Percentiles rank a stretch among this genome's conserved stretches.
Conservation (phyloP, 805 yeast genomes). For the Wickerhamomyces xylosicus region DNA sequence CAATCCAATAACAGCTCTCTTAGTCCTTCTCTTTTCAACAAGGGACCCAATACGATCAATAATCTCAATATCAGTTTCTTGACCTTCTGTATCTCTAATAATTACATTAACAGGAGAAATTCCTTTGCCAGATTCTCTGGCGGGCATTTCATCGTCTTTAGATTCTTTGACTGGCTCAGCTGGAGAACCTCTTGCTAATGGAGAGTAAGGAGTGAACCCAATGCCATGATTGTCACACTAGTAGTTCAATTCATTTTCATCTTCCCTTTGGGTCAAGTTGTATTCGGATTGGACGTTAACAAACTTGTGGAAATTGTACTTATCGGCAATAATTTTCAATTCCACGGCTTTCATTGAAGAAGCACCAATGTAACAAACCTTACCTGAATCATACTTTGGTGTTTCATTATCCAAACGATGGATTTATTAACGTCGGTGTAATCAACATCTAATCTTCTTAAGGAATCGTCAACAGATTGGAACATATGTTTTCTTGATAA, state of each 20-base stretch:
- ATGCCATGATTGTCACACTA: slow-evolving; percentile 40
- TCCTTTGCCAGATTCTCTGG: slow-evolving; percentile 6
- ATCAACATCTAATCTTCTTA: slow-evolving; percentile 31
- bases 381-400: slow-evolving; percentile 31
- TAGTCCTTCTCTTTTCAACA: slow-evolving; percentile 32
- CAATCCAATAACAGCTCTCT: too few relatives aligned
- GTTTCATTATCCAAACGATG: slow-evolving; percentile 36
- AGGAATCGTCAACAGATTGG: slow-evolving; percentile 25
- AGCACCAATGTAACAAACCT: slow-evolving; percentile 47
- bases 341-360: slow-evolving; percentile 42
- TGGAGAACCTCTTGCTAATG: too few relatives aligned
- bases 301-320: slow-evolving; percentile 44
- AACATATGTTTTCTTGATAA: too few relatives aligned
- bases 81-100: too few relatives aligned
- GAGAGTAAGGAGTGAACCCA: slow-evolving; percentile 51
- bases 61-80: slow-evolving; percentile 22
- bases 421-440: slow-evolving; percentile 36
- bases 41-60: slow-evolving; percentile 41
- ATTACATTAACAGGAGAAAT: background rate
- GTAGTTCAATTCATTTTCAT: slow-evolving; percentile 51
- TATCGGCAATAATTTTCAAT: slow-evolving; percentile 45
- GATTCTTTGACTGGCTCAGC: slow-evolving; percentile 29
- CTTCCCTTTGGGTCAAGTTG: slow-evolving; percentile 41
- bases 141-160: slow-evolving; percentile 1
- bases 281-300: slow-evolving; percentile 49